phyloP scores from a whole-genome alignment of 2,329 filamentous ascomycete species.

The Colletotrichum chlorophyti region DNA sequence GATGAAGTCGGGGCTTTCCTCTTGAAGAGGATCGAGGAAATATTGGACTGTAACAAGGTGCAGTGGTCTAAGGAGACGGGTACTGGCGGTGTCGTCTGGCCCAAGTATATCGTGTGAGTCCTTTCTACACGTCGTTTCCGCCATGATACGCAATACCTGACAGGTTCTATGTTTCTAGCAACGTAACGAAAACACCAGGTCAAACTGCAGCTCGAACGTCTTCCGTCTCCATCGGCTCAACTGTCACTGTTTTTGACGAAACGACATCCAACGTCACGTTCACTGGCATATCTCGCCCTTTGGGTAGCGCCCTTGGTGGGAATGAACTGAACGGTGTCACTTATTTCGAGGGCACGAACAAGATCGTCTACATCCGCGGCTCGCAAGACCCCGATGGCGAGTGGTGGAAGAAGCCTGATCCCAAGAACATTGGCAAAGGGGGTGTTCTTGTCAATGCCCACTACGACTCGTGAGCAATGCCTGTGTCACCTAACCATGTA shows the following conservation, averaged over 20 bases:
- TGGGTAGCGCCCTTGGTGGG: background rate
- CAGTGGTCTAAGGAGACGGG: conserved; percentile 49
- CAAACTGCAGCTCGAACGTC: no score
- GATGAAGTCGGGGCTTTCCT: conserved; percentile 82
- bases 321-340: no score
- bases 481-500: background rate
- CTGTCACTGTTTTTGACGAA: conserved; percentile 80
- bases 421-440: conserved; percentile 64
- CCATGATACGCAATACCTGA: background rate
- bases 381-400: conserved; percentile 73
- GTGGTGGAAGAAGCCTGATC: conserved; percentile 70
- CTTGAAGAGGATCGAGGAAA: conserved; percentile 72
- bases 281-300: background rate
- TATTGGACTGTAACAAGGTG: conserved; percentile 68
- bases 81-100: conserved; percentile 39
- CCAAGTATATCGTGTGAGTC: conserved; percentile 29
- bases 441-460: conserved; percentile 94
- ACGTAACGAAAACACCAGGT: no score
- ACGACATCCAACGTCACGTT: conserved; percentile 79
- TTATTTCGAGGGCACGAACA: conserved; percentile 93
- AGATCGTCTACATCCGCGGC: conserved; percentile 90
- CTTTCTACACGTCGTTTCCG: background rate
- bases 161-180: no score
- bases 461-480: conserved; percentile 71
- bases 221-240: conserved; percentile 38